Evolutionary conservation across 495 filamentous ascomycete genomes (phyloP), one percentile per base, ranked within the genome.

Genomic region (Hyaloscypha hepaticicola): DNA sequence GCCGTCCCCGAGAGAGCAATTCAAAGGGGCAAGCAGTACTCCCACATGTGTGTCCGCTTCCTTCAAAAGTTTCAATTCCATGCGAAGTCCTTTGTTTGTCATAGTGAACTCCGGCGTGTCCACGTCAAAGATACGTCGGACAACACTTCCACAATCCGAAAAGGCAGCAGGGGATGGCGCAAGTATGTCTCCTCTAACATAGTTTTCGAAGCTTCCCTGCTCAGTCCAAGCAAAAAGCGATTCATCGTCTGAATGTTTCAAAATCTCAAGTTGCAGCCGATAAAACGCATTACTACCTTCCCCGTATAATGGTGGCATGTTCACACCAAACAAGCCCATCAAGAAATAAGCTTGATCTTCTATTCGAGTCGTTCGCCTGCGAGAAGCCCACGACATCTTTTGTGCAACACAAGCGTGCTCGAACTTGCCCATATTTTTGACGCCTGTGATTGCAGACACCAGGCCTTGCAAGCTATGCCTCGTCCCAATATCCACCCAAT

Each of bases 221-320:
- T 45, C 38, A 8, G 8, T 8, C 50, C 50, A 52, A 27, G 50
- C 50, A 52, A 52, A 52, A 9, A 52, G 3, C 3, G 50, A 52
- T 25, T 52, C 50, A 24, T 52, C 50, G 7, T 52, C 50, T 9
- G 50, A 52, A 2, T 25, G 3, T 24, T 25, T 52, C 25, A 52
- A 52, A 25, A 52, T 52, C 25, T 52, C n/a, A 3, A 52, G 50
- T 25, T 52, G 50, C 6, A 52, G n/a, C 14, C 50, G 3, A 11
- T 6, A 16, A 52, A 52, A 52, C 7, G 50, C 50, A 9, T 52
- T 52, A 4, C 21, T 24, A 5, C 25, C 22, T 52, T 52, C 50
- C 6, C 50, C 50, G 50, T 52, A 52, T 9, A 52, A 6, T 50
- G 50, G 50, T 27, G 50, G 50, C 50, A 52, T 52, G 50, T 52